Conservation (phyloP, 148 eudicot genomes). For the Camellia granthamiana region DNA sequence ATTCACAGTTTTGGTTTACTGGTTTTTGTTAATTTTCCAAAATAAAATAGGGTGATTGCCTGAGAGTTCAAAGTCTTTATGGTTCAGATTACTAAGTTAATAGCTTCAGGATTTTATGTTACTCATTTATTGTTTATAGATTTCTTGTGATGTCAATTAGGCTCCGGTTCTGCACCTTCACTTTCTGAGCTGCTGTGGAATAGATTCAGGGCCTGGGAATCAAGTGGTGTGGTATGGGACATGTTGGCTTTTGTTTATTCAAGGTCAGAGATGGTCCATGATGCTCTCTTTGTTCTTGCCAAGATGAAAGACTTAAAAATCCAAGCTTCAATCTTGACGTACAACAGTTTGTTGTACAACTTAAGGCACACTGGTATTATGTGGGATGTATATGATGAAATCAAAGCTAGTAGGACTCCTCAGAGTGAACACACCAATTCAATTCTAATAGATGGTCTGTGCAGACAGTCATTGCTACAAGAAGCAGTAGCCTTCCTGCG, state of each 20-base stretch:
- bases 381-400: conserved; percentile 55
- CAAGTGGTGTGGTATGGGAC: conserved; percentile 65
- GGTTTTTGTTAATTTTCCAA: background rate
- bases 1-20: background rate
- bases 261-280: conserved; percentile 57
- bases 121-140: conserved; percentile 33
- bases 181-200: conserved; percentile 55
- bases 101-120: conserved; percentile 11
- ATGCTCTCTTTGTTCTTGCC: conserved; percentile 62
- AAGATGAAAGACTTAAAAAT: conserved; percentile 70
- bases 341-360: conserved; percentile 70
- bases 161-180: conserved; percentile 57
- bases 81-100: background rate
- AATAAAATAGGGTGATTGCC: background rate
- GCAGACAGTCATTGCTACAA: conserved; percentile 60
- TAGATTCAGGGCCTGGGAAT: conserved; percentile 51
- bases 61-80: conserved; percentile 4
- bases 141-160: conserved; percentile 43
- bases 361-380: conserved; percentile 50
- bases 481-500: conserved; percentile 56
- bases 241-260: conserved; percentile 75
- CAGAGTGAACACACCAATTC: conserved; percentile 52
- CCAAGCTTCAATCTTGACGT: conserved; percentile 62
- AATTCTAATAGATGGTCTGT: conserved; percentile 67
- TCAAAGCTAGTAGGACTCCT: conserved; percentile 45